A percentile compares a stretch with the other conserved stretches of the same genome.
Conservation (phyloP, 805 yeast species). For the Wilhelminamyces savonicus region DNA sequence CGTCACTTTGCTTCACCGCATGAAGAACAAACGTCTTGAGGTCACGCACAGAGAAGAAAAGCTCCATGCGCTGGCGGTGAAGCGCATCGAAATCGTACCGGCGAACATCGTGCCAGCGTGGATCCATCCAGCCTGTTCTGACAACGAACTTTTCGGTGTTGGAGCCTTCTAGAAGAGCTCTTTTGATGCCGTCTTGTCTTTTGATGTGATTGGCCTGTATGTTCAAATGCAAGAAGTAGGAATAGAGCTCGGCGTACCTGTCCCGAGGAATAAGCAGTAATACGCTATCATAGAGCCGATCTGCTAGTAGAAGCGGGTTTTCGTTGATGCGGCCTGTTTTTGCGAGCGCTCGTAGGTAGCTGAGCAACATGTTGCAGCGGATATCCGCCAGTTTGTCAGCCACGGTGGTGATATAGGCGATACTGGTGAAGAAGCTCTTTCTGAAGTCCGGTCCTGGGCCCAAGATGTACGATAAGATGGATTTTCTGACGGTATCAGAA, state of each 20-base stretch:
- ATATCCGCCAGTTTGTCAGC: constrained; percentile 6
- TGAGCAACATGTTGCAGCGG: constrained; percentile 14
- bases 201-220: constrained; percentile 18
- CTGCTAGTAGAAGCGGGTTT: constrained; percentile 13
- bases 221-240: constrained; percentile 25
- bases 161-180: constrained; percentile 20
- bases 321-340: constrained; percentile 15
- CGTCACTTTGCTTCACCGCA: constrained; percentile 19
- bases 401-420: constrained; percentile 8
- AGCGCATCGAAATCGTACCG: constrained; percentile 7
- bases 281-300: constrained; percentile 10
- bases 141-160: constrained; percentile 25
- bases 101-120: constrained; percentile 32
- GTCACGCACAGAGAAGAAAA: constrained; percentile 23
- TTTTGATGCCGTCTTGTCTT: constrained; percentile 12
- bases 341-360: constrained; percentile 22
- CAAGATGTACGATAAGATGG: constrained; percentile 21
- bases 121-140: constrained; percentile 29
- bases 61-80: constrained; percentile 21
- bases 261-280: constrained; percentile 11
- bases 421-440: constrained; percentile 10
- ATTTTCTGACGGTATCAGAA: constrained; percentile 15
- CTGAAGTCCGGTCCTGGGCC: constrained; percentile 16
- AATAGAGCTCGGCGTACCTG: constrained; percentile 17
- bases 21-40: constrained; percentile 15